These are phyloP conservation scores for Quercus agrifolia DNA, from an alignment of 306 rosid genomes.

Conservation along the genomic window DNA sequence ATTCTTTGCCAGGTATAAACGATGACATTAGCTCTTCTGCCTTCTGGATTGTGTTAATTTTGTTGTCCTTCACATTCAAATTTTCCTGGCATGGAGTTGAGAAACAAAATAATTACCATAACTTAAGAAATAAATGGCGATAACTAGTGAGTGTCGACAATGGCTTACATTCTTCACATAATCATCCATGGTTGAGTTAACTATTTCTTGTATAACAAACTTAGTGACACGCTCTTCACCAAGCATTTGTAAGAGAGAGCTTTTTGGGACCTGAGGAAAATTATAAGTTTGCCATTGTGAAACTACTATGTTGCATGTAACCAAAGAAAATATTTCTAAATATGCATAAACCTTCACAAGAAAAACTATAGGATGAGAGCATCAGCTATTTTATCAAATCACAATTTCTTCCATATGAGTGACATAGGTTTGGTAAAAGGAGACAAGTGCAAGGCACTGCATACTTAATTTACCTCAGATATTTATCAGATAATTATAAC, in stretches of 20 bases:
- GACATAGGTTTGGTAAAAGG: neutral
- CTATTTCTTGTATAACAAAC: slow-evolving; percentile 63
- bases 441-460: neutral
- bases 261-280: slow-evolving; percentile 58
- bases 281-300: slow-evolving; percentile 11
- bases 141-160: too few species aligned
- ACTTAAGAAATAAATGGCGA: neutral
- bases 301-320: neutral
- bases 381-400: neutral
- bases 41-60: slow-evolving; percentile 57
- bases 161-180: slow-evolving; percentile 58
- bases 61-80: slow-evolving; percentile 63
- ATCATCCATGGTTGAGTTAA: slow-evolving; percentile 52
- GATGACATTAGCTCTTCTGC: slow-evolving; percentile 49
- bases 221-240: slow-evolving; percentile 75
- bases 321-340: neutral
- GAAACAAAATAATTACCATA: neutral
- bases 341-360: neutral
- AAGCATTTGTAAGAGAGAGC: slow-evolving; percentile 59
- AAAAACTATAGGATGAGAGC: neutral
- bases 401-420: neutral
- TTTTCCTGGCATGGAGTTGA: slow-evolving; percentile 50
- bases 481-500: neutral
- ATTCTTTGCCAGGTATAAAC: slow-evolving; percentile 63
- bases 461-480: neutral